phyloP scores from a whole-genome alignment of 495 filamentous ascomycete species.

The Pseudomonodictys pantanalensis region DNA sequence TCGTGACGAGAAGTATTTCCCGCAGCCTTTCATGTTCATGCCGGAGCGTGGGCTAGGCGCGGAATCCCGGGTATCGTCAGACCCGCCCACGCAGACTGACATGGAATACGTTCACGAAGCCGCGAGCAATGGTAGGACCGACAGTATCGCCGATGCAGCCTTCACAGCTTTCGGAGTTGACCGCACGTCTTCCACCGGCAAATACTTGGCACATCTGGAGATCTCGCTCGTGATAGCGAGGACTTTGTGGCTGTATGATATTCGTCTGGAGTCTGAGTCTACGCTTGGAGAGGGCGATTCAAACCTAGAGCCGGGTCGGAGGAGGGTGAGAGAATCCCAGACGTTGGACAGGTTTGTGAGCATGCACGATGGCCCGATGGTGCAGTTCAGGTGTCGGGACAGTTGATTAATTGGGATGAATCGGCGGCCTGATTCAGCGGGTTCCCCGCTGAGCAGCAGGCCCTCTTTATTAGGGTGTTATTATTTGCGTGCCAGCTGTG shows the following conservation, averaged over 20 bases:
- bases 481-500: too few relatives aligned
- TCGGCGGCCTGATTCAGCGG: too few relatives aligned
- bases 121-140: neutral
- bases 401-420: too few relatives aligned
- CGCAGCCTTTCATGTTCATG: conserved; percentile 7
- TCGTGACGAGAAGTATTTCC: conserved; percentile 15
- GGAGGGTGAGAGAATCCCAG: conserved; percentile 50
- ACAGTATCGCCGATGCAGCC: neutral
- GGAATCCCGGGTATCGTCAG: too few relatives aligned
- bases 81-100: neutral
- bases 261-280: neutral
- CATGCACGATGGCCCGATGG: conserved; percentile 51
- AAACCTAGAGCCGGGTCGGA: conserved; percentile 46
- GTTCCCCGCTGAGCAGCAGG: too few relatives aligned
- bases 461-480: too few relatives aligned
- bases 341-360: conserved; percentile 54
- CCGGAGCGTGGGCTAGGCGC: conserved; percentile 17
- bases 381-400: conserved; percentile 46
- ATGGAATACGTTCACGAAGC: neutral
- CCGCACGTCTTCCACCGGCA: conserved; percentile 11
- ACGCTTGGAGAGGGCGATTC: conserved; percentile 1
- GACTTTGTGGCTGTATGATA: conserved; percentile 12
- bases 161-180: conserved; percentile 22
- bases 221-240: conserved; percentile 8
- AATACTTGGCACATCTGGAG: conserved; percentile 22